A percentile compares a stretch with the other conserved stretches of the same genome.
Conservation (phyloP, 2,329 filamentous ascomycete genomes). For the Diaporthe vaccinii region DNA sequence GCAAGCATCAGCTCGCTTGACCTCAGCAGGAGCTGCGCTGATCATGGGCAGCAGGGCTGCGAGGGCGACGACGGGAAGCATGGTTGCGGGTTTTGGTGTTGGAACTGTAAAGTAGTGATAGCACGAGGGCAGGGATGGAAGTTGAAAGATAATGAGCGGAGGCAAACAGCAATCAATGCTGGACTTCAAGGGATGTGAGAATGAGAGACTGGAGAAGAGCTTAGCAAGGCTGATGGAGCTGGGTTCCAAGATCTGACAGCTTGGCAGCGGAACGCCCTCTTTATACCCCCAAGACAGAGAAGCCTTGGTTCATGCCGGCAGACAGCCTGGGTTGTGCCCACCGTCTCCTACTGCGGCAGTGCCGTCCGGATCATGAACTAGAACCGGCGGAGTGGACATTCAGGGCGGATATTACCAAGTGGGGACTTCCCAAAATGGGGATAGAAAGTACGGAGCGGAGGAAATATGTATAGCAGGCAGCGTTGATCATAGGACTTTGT, state of each 20-base stretch:
- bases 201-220: slow-evolving; percentile 27
- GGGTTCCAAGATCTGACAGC: not conserved
- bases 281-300: not conserved
- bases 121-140: not conserved
- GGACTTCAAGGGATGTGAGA: slow-evolving; percentile 11
- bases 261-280: slow-evolving; percentile 1
- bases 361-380: slow-evolving; percentile 7
- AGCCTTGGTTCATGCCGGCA: not conserved
- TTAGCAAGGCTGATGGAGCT: slow-evolving; percentile 25
- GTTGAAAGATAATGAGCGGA: not conserved
- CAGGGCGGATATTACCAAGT: slow-evolving; percentile 13
- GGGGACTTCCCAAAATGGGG: slow-evolving; percentile 6
- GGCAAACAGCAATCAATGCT: slow-evolving; percentile 20
- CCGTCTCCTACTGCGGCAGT: slow-evolving; percentile 8
- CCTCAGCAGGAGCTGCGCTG: slow-evolving; percentile 25
- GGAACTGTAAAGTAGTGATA: not conserved
- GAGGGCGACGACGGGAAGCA: slow-evolving; percentile 27
- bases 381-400: slow-evolving; percentile 5
- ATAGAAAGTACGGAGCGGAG: slow-evolving; percentile 2
- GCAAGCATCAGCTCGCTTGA: slow-evolving; percentile 53
- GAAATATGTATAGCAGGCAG: not conserved
- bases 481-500: not conserved
- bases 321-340: not conserved
- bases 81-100: not conserved
- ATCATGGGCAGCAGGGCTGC: slow-evolving; percentile 34